A percentile compares a stretch with the other conserved stretches of the same genome.
phyloP scores from a whole-genome alignment of 2,329 filamentous ascomycete species.

The Rachicladosporium sp. region DNA sequence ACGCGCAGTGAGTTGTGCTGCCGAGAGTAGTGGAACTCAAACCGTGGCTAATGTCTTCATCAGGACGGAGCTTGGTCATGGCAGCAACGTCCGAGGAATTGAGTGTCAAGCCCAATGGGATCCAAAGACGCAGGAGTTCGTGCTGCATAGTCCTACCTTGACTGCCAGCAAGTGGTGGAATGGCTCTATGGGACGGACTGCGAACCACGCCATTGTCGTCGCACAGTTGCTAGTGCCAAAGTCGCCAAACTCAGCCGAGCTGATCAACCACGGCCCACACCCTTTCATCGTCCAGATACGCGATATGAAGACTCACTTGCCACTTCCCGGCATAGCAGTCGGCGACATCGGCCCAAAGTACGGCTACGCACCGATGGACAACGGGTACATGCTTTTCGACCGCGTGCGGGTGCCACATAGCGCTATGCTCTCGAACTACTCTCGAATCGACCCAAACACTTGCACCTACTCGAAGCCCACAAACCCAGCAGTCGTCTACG shows the following conservation, averaged over 20 bases:
- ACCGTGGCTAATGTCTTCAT: no score
- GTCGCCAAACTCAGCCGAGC: constrained; percentile 17
- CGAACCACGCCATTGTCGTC: constrained; percentile 44
- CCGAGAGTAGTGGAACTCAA: no score
- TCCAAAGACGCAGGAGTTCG: constrained; percentile 32
- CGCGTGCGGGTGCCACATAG: constrained; percentile 35
- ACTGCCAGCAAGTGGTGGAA: constrained; percentile 46
- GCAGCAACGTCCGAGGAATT: constrained; percentile 39
- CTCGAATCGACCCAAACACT: constrained; percentile 34
- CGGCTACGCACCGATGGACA: constrained; percentile 41
- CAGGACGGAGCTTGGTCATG: constrained; percentile 38
- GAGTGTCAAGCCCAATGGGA: constrained; percentile 39
- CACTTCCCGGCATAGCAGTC: constrained; percentile 36
- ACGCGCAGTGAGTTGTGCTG: constrained; percentile 27
- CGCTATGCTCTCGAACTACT: constrained; percentile 39
- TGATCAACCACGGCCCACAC: constrained; percentile 38
- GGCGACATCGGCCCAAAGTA: constrained; percentile 47
- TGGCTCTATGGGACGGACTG: constrained; percentile 39
- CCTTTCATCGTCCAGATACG: constrained; percentile 42
- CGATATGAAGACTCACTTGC: constrained; percentile 35
- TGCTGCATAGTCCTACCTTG: constrained; percentile 39
- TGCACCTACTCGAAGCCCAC: constrained; percentile 34
- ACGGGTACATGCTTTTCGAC: constrained; percentile 43
- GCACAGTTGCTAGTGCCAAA: constrained; percentile 38
- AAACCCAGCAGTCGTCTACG: constrained; percentile 39